Evolutionary conservation across 352 stramenopile genomes (phyloP), one percentile per base, ranked within the genome.

Genomic region (Phytopythium chamaehyphon): DNA sequence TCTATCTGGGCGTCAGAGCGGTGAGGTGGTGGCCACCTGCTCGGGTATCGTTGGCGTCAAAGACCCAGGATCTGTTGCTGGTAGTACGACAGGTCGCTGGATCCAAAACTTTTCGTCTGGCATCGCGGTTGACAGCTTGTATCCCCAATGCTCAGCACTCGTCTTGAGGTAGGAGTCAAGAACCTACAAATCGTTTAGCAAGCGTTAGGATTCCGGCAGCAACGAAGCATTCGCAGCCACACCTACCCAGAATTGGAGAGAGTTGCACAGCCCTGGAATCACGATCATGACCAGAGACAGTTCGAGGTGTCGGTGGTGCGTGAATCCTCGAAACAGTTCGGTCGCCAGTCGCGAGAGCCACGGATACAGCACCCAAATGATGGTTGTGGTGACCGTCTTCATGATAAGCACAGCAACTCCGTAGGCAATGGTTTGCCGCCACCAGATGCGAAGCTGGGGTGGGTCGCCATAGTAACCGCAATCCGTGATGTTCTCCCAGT

Each of bases 261-360:
- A 62, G 47, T 89, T 93, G 51, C 56, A 79, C 44, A 72, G 76
- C 18, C 79, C 79, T 10, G 79, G 79, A 21, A 87, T 61, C 40
- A 90, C 61, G 26, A 93, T 77, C 82, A 90, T 93, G 36, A 90
- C 77, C 31, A 93, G 56, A 33, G 86, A 65, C 2, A 90, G 57
- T 51, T 93, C 79, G 19, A 89, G 55, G 52, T 90, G 78, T 36
- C 82, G 73, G 40, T 92, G 71, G 42, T 74, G 36, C 16, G 53
- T 52, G 45, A 90, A 92, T 16, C 61, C 52, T 8, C 61, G 57
- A 40, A 91, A 91, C 23, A 88, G 52, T 2, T 46, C 52, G 2
- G 66, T 89, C 1, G 70, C 66, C 16, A 73, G 61, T 14, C 39
- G 40, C 14, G 76, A 76, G 11, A 92, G 61, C 16, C 62, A 57